phyloP scores from a whole-genome alignment of 2,329 filamentous ascomycete genomes.

The Fusarium sp. region DNA sequence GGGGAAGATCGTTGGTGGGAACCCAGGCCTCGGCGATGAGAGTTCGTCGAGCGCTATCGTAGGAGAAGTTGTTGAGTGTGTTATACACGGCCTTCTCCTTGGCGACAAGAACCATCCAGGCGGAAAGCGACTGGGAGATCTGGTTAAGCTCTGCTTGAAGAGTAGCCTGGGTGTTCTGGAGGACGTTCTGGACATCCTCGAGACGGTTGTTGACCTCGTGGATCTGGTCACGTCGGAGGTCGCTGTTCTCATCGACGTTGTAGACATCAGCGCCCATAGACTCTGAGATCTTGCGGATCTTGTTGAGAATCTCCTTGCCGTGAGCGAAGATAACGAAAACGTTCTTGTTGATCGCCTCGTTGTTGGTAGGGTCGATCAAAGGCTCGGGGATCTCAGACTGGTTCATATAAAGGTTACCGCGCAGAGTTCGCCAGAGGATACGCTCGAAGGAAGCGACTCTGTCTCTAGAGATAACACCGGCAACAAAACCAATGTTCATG shows the following conservation, averaged over 20 bases:
- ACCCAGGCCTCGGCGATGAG: conserved; percentile 98
- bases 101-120: conserved; percentile 97
- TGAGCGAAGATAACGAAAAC: conserved; percentile 99
- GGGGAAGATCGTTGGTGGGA: conserved; percentile 87
- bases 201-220: conserved; percentile 96
- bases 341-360: conserved; percentile 94
- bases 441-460: conserved; percentile 95
- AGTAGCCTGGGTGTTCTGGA: conserved; percentile 94
- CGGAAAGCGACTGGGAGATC: conserved; percentile 90
- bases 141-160: conserved; percentile 92
- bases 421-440: conserved; percentile 95
- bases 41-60: conserved; percentile 94
- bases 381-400: conserved; percentile 97
- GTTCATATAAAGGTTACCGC: conserved; percentile 99
- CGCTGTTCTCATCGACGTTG: conserved; percentile 96
- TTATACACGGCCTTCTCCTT: conserved; percentile 99
- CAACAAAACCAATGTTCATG: conserved; percentile 99
- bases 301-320: conserved; percentile 96
- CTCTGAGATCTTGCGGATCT: conserved; percentile 99
- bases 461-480: conserved; percentile 93
- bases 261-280: conserved; percentile 96
- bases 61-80: conserved; percentile 95
- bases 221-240: conserved; percentile 93
- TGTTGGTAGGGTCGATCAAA: conserved; percentile 90
- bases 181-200: conserved; percentile 89